Evolutionary conservation across 768 basidiomycete genomes (phyloP).

Genomic region (Suillus clintonianus): DNA sequence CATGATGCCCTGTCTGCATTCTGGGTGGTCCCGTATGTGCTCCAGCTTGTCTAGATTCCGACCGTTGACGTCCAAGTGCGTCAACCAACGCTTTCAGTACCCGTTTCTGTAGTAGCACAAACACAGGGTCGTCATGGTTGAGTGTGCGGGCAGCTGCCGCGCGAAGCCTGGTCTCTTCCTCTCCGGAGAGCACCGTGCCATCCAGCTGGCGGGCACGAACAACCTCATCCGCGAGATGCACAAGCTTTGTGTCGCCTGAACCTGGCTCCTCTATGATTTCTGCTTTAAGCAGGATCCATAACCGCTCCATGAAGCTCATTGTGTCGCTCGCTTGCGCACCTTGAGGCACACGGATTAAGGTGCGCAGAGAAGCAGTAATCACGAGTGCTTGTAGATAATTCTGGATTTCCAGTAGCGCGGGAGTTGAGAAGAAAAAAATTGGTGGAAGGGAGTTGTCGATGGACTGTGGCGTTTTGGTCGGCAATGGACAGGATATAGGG

Average conservation of each 20-base stretch:
- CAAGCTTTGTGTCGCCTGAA: conserved; percentile 51
- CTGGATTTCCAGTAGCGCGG: conserved; percentile 58
- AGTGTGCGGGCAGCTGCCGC: conserved; percentile 65
- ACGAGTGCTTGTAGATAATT: conserved; percentile 73
- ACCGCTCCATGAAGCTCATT: conserved; percentile 52
- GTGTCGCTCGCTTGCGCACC: conserved; percentile 9
- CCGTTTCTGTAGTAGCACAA: conserved; percentile 60
- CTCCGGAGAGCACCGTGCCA: conserved; percentile 23
- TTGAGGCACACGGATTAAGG: conserved; percentile 43
- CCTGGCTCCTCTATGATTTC: conserved; percentile 47
- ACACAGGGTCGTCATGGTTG: conserved; percentile 64
- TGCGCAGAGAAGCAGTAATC: conserved; percentile 60
- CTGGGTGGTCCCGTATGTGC: conserved; percentile 16
- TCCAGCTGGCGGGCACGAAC: conserved; percentile 49
- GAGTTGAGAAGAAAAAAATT: conserved; percentile 61
- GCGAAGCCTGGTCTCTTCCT: conserved; percentile 56
- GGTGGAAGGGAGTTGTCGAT: conserved; percentile 58
- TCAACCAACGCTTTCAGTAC: conserved; percentile 44
- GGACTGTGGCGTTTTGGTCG: conserved; percentile 14
- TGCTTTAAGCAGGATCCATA: conserved; percentile 64
- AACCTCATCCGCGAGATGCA: conserved; percentile 76
- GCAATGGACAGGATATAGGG: conserved; percentile 37
- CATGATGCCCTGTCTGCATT: conserved; percentile 34
- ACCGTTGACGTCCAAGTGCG: conserved; percentile 17
- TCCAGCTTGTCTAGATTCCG: neutral